Base-by-base conservation (phyloP, 139 green algal species). In the Nannochloris sp. region DNA sequence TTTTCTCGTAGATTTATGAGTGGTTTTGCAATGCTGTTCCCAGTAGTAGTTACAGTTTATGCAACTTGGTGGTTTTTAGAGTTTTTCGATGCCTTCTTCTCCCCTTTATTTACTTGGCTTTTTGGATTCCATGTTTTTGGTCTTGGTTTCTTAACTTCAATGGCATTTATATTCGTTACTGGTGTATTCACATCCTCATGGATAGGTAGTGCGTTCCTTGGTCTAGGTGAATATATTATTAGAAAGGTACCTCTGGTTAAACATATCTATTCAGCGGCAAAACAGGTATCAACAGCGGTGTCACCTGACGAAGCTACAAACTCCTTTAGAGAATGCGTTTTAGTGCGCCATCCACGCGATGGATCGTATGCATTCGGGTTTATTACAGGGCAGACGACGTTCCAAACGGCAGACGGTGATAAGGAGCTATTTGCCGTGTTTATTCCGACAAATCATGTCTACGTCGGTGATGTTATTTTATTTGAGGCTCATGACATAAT, bases 181-280 rank as follows among this genome's bases (percentile, higher is more conserved):
- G 67, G 57, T 48, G 68, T 75, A 36, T 75, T 76, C 67, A 86
- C 91, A 61, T 90, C 82, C 7, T 92, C 82, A 0, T 97, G 88
- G 88, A 47, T 96, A 47, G 91, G 91, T 25, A 72, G 71, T n/a
- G 64, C 73, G 24, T 39, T 92, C 19, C 76, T 97, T 47, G 70
- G 72, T 15, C 36, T 97, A 3, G 90, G 90, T 1, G 92, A 97
- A 73, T 92, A 85, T 82, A 83, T 96, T 63, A 96, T 97, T 74
- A 85, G 84, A 53, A 83, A 87, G 12, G 64, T 97, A 39, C 92
- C 92, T 3, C 79, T 97, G 9, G 74, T 97, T 4, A 95, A 92
- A 56, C 90, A 97, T 71, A 90, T 97, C 38, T 97, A 97, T 79
- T 90, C 78, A 2, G 91, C 92, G 1, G 91, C 91, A 7, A 97